These are phyloP conservation scores for Poterioochromonas sp. DNA, from an alignment of 352 stramenopile genomes.

Conservation along the genomic window DNA sequence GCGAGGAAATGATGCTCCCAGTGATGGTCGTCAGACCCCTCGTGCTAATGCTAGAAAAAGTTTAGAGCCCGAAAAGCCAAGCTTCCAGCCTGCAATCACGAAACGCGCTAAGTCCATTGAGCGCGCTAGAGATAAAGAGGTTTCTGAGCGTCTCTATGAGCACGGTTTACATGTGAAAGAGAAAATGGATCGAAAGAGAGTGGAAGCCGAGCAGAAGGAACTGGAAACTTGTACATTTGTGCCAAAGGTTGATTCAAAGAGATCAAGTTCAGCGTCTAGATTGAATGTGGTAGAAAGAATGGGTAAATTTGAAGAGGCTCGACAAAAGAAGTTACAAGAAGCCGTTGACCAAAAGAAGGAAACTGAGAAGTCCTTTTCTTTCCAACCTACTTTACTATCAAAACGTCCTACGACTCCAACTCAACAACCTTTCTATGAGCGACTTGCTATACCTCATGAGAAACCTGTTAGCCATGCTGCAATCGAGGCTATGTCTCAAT, in stretches of 20 bases:
- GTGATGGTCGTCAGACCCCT: too few species aligned
- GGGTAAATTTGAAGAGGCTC: neutral
- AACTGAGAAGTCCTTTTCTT: neutral
- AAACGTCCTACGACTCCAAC: neutral
- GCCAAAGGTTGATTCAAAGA: neutral
- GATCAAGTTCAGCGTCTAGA: neutral
- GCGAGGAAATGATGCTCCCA: neutral
- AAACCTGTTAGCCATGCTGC: neutral
- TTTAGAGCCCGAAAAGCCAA: neutral
- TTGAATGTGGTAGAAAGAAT: neutral
- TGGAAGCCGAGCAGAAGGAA: neutral
- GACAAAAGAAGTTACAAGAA: conserved; percentile 17
- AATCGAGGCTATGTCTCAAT: neutral
- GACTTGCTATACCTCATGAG: neutral
- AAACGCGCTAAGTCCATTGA: conserved; percentile 21
- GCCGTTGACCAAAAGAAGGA: neutral
- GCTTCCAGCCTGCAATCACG: conserved; percentile 7
- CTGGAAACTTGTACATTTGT: conserved; percentile 32
- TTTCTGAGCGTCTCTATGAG: neutral
- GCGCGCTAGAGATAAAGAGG: neutral
- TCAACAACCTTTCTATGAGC: neutral
- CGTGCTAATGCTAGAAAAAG: neutral
- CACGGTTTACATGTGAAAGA: neutral
- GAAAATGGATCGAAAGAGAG: neutral
- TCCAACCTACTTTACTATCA: neutral